Percentiles rank a stretch among this genome's conserved stretches.
Conservation (phyloP, 2,329 filamentous ascomycete species). For the Fusarium cicatricum region DNA sequence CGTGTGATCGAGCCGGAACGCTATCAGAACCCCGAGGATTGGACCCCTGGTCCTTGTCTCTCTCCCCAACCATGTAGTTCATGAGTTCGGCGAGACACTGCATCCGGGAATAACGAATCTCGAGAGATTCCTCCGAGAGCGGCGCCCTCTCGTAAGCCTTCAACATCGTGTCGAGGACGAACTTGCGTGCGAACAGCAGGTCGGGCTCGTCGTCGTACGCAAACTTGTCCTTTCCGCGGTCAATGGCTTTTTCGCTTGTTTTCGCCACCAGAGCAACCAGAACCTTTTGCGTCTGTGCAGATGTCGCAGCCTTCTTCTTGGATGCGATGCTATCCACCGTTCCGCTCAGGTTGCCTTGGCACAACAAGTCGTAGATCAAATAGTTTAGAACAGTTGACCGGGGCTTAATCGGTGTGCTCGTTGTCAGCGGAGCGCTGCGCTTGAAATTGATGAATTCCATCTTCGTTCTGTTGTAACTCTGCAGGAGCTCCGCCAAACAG, state of each 20-base stretch:
- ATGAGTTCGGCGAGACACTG: conserved; percentile 90
- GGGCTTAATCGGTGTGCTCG: conserved; percentile 90
- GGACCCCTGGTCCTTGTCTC: conserved; percentile 67
- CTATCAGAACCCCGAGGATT: conserved; percentile 51
- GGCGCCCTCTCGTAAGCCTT: conserved; percentile 92
- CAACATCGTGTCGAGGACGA: conserved; percentile 91
- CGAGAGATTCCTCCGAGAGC: conserved; percentile 78
- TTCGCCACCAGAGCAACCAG: conserved; percentile 88
- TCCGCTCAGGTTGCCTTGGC: conserved; percentile 67
- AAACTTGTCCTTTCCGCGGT: conserved; percentile 64
- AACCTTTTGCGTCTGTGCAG: conserved; percentile 84
- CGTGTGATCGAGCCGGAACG: conserved; percentile 67
- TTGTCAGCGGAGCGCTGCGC: conserved; percentile 83
- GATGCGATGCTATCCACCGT: conserved; percentile 77
- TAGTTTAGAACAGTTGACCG: conserved; percentile 94
- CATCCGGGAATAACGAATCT: conserved; percentile 87
- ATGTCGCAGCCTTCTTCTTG: conserved; percentile 88
- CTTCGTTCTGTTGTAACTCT: conserved; percentile 93
- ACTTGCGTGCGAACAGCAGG: conserved; percentile 90
- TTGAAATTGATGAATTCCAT: conserved; percentile 99
- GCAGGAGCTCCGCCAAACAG: conserved; percentile 87
- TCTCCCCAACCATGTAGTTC: conserved; percentile 87
- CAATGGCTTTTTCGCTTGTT: conserved; percentile 78
- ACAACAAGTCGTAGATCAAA: conserved; percentile 80
- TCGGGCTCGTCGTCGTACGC: conserved; percentile 82